Base-by-base conservation (phyloP, 371 early-diverging fungal species). In the Sporodiniella umbellata region DNA sequence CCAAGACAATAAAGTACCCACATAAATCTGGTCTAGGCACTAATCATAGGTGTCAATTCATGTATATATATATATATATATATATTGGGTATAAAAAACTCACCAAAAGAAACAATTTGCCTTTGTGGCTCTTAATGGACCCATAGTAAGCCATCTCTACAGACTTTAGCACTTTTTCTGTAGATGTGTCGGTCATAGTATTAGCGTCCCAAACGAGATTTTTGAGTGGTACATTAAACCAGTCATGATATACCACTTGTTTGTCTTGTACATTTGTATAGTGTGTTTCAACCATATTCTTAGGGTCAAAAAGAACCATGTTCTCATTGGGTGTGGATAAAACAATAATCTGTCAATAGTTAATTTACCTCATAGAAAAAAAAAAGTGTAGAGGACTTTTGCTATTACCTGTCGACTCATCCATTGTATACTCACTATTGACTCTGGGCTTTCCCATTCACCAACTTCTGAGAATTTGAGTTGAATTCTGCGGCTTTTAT, bases 371-470 rank as follows among this genome's bases (percentile, higher is more conserved):
- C n/a, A n/a, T n/a, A n/a, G n/a, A n/a, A 60, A 2, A 12, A 35
- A 8, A 35, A 6, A 31, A 5, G 18, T 21, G 19, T 14, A 19
- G 17, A 8, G 25, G 30, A 26, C 10, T 22, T 19, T 18, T n/a
- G 19, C 3, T 37, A 18, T 22, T 70, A 90, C 88, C 75, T 85
- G 81, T 46, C 79, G 71, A 38, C 84, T 85, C 11, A 90, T 72
- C 91, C 91, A 91, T 54, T 87, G 87, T 17, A 87, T 58, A 1
- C 81, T 84, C 14, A 91, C 88, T 56, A 91, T 89, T 14, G 76
- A 61, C 43, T 86, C 83, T 21, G 65, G 68, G 11, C 78, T 75
- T 40, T 75, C 62, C 80, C 82, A 84, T 47, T 84, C 83, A 2
- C 84, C 87, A 30, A 77, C 44, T 39, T 73, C 78, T 31, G 68